Base-by-base conservation (phyloP, 345 rosid genomes). In the Syzygium aromaticum region DNA sequence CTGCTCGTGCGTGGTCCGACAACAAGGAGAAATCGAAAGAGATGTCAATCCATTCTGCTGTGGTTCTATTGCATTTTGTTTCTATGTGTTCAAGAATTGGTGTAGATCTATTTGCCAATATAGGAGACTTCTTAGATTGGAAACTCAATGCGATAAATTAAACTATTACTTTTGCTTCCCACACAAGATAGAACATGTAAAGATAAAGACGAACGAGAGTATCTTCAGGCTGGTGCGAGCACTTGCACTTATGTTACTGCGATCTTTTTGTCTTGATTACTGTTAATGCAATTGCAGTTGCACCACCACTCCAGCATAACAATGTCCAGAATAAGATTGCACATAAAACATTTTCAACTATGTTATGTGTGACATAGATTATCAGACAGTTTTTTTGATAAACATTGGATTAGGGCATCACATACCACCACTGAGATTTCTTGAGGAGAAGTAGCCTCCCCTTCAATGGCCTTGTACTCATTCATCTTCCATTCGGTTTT, bases 401-500 rank as follows among this genome's bases (percentile, higher is more conserved):
- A 27, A 30, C 21, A 19, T 2, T 1, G 15, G 49, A 73, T 73
- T 73, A 73, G 86, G n/a, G 86, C 40, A 52, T 52, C 57, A 53
- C 59, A 84, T 46, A 49, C 56, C 85, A 17, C 19, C 25, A 27
- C 51, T 3, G 54, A 54, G 52, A 63, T 40, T 28, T 40, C 30
- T 59, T 61, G 38, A 30, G 85, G 49, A 8, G 91, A 61, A n/a
- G 89, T 40, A 6, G 77, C 83, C 43, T 88, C 91, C 61, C 85
- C 88, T n/a, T 86, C 89, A 52, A 88, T 51, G 57, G 89, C 91
- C 63, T 86, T 91, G 49, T 92, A 92, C 77, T 91, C 94, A 40
- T 92, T 92, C 92, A 92, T 91, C 85, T 91, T 93, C 94, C 94
- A 93, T 49, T 91, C 90, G 5, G 94, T 93, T 87, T 91, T 93